A percentile compares a stretch with the other conserved stretches of the same genome.
phyloP scores from a whole-genome alignment of 768 basidiomycete genomes.

The Mycena galericulata region DNA sequence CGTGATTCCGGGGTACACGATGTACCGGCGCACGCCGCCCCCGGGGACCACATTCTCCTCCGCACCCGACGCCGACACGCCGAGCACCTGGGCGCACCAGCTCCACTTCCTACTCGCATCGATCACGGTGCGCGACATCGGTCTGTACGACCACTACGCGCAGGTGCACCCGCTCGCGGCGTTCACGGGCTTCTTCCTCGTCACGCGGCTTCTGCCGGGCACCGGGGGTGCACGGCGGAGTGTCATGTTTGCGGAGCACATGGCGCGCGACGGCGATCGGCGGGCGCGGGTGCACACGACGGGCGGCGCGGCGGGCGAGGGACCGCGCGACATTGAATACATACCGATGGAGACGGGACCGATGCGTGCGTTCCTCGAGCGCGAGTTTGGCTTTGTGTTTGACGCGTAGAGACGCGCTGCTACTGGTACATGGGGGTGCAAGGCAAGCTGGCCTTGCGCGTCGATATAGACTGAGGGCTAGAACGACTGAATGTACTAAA shows the following conservation, averaged over 20 bases:
- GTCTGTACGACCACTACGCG: constrained; percentile 34
- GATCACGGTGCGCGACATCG: constrained; percentile 33
- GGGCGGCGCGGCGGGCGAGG: constrained; percentile 52
- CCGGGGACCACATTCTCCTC: background rate
- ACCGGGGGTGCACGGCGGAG: constrained; percentile 33
- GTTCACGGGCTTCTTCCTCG: constrained; percentile 34
- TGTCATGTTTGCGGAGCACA: constrained; percentile 33
- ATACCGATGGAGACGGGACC: constrained; percentile 33
- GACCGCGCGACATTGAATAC: constrained; percentile 27
- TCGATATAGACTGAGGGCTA: too few species aligned
- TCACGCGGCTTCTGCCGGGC: constrained; percentile 33
- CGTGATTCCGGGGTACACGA: constrained; percentile 30
- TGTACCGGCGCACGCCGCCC: constrained; percentile 27
- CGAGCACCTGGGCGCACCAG: constrained; percentile 30
- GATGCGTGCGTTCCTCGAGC: constrained; percentile 29
- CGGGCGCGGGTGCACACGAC: constrained; percentile 61
- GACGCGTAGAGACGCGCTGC: too few species aligned
- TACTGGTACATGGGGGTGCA: too few species aligned
- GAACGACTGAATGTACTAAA: background rate
- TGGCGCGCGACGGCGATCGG: constrained; percentile 41
- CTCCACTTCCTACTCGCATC: constrained; percentile 33
- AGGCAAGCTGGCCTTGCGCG: too few species aligned
- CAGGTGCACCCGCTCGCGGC: constrained; percentile 34
- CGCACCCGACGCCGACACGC: constrained; percentile 7
- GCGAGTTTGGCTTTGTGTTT: constrained; percentile 34